Evolutionary conservation across 306 rosid species (phyloP).

Genomic region (Hylodesmum podocarpum): DNA sequence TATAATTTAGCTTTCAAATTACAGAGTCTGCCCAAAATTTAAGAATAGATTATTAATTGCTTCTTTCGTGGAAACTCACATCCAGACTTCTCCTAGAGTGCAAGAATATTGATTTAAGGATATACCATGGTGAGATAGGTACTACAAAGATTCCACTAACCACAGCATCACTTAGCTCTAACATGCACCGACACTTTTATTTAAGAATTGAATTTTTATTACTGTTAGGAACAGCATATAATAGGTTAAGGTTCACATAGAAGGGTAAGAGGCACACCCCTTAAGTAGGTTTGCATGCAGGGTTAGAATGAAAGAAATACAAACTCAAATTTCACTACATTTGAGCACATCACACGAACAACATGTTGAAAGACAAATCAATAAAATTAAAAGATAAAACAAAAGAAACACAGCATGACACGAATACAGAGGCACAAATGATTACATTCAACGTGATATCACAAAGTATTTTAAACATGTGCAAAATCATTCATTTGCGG

Average conservation of each 20-base stretch:
- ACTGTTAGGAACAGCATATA: background rate
- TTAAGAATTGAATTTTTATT: background rate
- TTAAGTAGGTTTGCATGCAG: background rate
- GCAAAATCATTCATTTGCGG: background rate
- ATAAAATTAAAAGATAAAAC: background rate
- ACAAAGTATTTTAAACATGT: background rate
- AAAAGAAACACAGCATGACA: background rate
- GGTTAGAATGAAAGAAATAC: background rate
- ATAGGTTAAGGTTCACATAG: background rate
- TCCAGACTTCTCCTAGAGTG: slow-evolving; percentile 6
- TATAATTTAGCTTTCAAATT: background rate
- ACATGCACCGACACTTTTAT: background rate
- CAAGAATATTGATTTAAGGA: background rate
- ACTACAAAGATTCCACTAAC: background rate
- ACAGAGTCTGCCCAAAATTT: background rate
- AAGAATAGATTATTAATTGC: background rate
- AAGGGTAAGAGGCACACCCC: background rate
- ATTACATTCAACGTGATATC: background rate
- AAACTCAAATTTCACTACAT: background rate
- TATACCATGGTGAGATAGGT: background rate
- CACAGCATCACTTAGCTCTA: background rate
- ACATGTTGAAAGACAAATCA: background rate
- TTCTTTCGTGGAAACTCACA: slow-evolving; percentile 8
- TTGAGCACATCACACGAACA: background rate
- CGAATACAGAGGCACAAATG: background rate